Evolutionary conservation across 148 eudicot species (phyloP).

Genomic region (Euryodendron excelsum): DNA sequence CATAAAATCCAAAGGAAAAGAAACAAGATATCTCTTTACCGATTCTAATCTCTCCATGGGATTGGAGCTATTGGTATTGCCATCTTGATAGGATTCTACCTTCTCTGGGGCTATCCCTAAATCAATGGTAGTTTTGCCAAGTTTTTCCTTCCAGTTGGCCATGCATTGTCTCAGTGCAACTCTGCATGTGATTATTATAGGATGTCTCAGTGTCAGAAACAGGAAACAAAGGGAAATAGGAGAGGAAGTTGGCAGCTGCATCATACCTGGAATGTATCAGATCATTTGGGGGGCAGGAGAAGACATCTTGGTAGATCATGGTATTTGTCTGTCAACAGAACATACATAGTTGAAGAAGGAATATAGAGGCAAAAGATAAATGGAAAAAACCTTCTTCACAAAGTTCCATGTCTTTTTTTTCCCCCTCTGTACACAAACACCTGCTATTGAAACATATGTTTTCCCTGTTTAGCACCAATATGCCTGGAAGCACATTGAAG

Average conservation of each 20-base stretch:
- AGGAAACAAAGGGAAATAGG: background rate
- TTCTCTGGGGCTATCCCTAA: slow-evolving; percentile 84
- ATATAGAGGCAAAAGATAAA: background rate
- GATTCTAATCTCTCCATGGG: slow-evolving; percentile 78
- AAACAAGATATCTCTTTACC: slow-evolving; percentile 90
- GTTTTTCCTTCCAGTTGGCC: slow-evolving; percentile 82
- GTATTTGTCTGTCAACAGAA: slow-evolving; percentile 72
- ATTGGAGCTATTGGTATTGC: slow-evolving; percentile 59
- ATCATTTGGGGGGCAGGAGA: slow-evolving; percentile 93
- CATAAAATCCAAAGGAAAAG: slow-evolving; percentile 94
- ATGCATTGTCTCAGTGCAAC: slow-evolving; percentile 78
- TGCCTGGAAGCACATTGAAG: background rate
- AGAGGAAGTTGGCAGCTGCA: background rate
- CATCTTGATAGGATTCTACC: slow-evolving; percentile 86
- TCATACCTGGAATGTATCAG: slow-evolving; percentile 84
- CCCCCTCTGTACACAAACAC: no score
- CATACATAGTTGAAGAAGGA: background rate
- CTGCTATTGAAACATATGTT: background rate
- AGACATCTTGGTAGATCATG: slow-evolving; percentile 96
- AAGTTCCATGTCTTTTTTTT: background rate
- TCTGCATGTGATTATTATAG: slow-evolving; percentile 35
- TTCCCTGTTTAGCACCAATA: background rate
- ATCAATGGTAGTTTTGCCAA: slow-evolving; percentile 91
- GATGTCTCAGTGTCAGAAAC: background rate
- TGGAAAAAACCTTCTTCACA: background rate